Evolutionary conservation across 148 eudicot genomes (phyloP).

Genomic region (Vaccinium vitisidaea): DNA sequence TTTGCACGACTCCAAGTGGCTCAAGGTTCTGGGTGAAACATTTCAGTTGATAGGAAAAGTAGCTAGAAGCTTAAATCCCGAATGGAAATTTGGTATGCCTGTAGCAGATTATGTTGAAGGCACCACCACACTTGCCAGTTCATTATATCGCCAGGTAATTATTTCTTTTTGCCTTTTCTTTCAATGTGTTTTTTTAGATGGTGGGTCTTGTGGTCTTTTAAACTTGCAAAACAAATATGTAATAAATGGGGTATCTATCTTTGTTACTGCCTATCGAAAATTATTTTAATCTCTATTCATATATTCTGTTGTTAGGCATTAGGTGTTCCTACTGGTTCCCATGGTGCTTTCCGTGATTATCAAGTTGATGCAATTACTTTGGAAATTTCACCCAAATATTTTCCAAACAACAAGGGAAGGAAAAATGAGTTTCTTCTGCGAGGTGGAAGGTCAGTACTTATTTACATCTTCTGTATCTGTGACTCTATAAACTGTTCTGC

Average conservation of each 20-base stretch:
- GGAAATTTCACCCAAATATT: constrained; percentile 58
- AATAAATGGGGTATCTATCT: background rate
- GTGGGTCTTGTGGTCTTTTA: background rate
- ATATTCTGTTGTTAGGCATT: constrained; percentile 52
- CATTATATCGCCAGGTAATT: constrained; percentile 79
- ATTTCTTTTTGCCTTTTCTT: background rate
- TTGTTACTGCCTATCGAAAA: background rate
- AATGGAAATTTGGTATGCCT: constrained; percentile 83
- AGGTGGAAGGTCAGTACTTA: constrained; percentile 66
- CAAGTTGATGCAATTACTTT: constrained; percentile 94
- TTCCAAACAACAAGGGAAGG: constrained; percentile 41
- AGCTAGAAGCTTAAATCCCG: constrained; percentile 67
- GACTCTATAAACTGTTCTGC: background rate
- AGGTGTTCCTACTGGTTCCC: constrained; percentile 95
- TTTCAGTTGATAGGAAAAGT: constrained; percentile 61
- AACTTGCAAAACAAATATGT: background rate
- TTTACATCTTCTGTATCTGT: background rate
- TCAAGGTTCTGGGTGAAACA: constrained; percentile 50
- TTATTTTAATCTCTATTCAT: background rate
- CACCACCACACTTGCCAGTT: constrained; percentile 90
- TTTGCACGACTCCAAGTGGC: constrained; percentile 59
- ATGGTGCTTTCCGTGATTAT: constrained; percentile 97
- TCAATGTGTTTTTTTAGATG: background rate
- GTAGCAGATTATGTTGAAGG: constrained; percentile 81
- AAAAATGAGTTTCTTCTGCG: constrained; percentile 61